These are phyloP conservation scores for Grigorovia yakushimaensis DNA, from an alignment of 805 yeast species.

Conservation along the genomic window DNA sequence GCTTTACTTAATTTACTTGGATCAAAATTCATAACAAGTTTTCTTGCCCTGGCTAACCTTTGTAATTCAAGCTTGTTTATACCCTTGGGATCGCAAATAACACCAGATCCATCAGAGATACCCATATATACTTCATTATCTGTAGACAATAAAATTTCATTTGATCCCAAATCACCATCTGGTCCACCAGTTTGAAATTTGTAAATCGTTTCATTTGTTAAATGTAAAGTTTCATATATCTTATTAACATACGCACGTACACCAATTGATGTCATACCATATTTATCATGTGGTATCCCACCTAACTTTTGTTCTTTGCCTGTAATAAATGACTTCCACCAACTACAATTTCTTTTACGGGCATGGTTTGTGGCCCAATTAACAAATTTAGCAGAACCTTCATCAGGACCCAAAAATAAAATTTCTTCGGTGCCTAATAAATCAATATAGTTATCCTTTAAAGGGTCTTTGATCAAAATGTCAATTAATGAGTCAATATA, in stretches of 20 bases:
- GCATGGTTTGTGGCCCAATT: constrained; percentile 98
- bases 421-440: constrained; percentile 78
- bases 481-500: constrained; percentile 88
- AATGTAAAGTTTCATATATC: constrained; percentile 66
- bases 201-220: constrained; percentile 48
- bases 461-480: constrained; percentile 68
- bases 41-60: constrained; percentile 68
- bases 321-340: constrained; percentile 98
- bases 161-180: constrained; percentile 95
- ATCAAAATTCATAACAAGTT: constrained; percentile 65
- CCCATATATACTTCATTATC: constrained; percentile 73
- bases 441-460: constrained; percentile 78
- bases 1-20: constrained; percentile 50
- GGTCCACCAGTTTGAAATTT: constrained; percentile 98
- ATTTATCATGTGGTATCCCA: constrained; percentile 96
- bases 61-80: constrained; percentile 68
- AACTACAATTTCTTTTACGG: constrained; percentile 79
- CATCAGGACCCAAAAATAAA: constrained; percentile 97
- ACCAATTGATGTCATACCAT: constrained; percentile 94
- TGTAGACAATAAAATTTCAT: constrained; percentile 80
- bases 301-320: constrained; percentile 89
- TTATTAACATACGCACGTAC: constrained; percentile 87
- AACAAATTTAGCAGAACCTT: constrained; percentile 90
- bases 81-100: constrained; percentile 84
- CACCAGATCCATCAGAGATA: constrained; percentile 93